phyloP scores from a whole-genome alignment of 1,284 basidiomycete genomes.

The Hemileia vastatrix region DNA sequence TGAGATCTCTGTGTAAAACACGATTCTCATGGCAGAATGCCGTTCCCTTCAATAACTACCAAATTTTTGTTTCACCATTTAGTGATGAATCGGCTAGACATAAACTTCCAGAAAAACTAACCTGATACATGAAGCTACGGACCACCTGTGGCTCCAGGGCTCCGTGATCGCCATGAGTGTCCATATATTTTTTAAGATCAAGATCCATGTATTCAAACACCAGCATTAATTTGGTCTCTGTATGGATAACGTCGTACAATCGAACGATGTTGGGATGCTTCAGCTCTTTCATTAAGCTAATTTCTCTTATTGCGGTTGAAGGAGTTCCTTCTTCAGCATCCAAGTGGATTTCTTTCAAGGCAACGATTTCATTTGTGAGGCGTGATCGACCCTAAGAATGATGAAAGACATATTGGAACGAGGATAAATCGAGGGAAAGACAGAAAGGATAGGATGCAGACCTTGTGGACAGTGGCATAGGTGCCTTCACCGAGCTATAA shows the following conservation, averaged over 20 bases:
- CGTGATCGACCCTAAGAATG: conserved; percentile 46
- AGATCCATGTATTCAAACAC: conserved; percentile 99
- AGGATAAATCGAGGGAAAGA: background rate
- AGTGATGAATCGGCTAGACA: background rate
- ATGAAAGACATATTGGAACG: background rate
- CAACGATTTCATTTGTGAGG: conserved; percentile 80
- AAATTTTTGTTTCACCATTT: conserved; percentile 68
- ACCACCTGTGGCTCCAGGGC: conserved; percentile 89
- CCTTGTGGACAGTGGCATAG: conserved; percentile 25
- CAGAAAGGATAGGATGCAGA: background rate
- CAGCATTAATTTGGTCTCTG: conserved; percentile 92
- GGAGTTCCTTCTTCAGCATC: conserved; percentile 92
- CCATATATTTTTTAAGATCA: conserved; percentile 99
- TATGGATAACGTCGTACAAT: conserved; percentile 81
- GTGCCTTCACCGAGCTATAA: conserved; percentile 24
- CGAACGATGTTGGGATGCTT: conserved; percentile 92
- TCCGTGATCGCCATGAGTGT: conserved; percentile 88
- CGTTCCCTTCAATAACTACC: conserved; percentile 90
- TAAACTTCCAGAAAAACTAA: background rate
- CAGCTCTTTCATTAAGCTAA: conserved; percentile 92
- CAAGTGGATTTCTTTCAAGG: conserved; percentile 86
- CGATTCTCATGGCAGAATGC: conserved; percentile 99
- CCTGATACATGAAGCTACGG: conserved; percentile 68
- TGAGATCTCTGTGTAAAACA: conserved; percentile 91
- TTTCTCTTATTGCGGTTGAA: conserved; percentile 87